Evolutionary conservation across 768 basidiomycete species (phyloP).

Genomic region (Suillus americanus): DNA sequence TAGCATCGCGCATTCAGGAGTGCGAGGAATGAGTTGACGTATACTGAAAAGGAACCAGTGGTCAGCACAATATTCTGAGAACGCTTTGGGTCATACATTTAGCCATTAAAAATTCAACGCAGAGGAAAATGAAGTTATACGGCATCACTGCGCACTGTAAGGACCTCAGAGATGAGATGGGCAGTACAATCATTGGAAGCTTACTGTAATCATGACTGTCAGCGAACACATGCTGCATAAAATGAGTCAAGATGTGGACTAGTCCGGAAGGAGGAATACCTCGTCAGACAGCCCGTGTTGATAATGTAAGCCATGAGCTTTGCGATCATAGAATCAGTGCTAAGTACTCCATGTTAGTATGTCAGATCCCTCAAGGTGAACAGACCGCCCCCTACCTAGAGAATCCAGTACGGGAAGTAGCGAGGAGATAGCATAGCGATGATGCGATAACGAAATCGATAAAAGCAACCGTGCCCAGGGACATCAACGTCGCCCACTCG

Average conservation of each 20-base stretch:
- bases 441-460: background rate
- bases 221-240: background rate
- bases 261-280: background rate
- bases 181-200: background rate
- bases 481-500: background rate
- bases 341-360: background rate
- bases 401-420: background rate
- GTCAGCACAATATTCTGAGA: background rate
- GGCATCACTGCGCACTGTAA: background rate
- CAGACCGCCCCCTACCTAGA: background rate
- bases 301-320: background rate
- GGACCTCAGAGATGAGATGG: background rate
- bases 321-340: background rate
- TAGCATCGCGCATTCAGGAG: background rate
- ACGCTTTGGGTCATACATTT: background rate
- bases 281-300: background rate
- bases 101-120: background rate
- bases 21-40: background rate
- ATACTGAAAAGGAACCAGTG: background rate
- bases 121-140: background rate
- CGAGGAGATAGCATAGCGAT: background rate
- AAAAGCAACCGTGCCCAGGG: background rate
- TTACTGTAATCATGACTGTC: background rate
- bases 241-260: background rate
- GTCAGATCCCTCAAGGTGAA: background rate